phyloP scores from a whole-genome alignment of 805 yeast genomes.

The Lipomyces sp. region DNA sequence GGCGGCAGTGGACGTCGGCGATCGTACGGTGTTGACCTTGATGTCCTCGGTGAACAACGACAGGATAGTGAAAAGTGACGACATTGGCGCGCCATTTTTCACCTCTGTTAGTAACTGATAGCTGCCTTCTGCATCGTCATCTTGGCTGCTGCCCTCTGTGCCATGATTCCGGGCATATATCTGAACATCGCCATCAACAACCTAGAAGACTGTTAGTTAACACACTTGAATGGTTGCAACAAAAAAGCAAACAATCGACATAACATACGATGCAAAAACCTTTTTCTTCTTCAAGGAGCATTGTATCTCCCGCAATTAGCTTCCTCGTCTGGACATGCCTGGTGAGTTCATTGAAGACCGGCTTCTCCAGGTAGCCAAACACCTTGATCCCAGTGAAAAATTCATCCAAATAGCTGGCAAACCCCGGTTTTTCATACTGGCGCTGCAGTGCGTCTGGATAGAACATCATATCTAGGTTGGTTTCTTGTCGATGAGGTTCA shows the following conservation, averaged over 20 bases:
- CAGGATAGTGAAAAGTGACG: constrained; percentile 79
- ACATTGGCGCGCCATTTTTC: constrained; percentile 61
- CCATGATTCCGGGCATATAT: constrained; percentile 63
- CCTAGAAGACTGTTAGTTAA: constrained; percentile 13
- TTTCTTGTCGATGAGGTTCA: constrained; percentile 52
- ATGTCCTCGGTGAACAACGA: constrained; percentile 67
- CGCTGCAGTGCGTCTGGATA: constrained; percentile 40
- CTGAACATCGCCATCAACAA: constrained; percentile 87
- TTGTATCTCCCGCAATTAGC: constrained; percentile 73
- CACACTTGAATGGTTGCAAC: too few species aligned
- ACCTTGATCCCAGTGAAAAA: constrained; percentile 88
- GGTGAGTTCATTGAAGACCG: constrained; percentile 91
- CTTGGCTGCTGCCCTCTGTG: constrained; percentile 4
- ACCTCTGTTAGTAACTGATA: constrained; percentile 41
- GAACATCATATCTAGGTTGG: constrained; percentile 55
- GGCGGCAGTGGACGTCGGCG: constrained; percentile 10
- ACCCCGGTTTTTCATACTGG: constrained; percentile 51
- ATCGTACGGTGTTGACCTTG: constrained; percentile 31
- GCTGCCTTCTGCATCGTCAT: constrained; percentile 16
- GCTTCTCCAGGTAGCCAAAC: constrained; percentile 88
- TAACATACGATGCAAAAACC: constrained; percentile 78
- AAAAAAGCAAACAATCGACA: not conserved
- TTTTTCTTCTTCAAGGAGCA: constrained; percentile 70
- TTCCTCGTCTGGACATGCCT: constrained; percentile 89
- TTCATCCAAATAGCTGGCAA: constrained; percentile 80